A percentile compares a stretch with the other conserved stretches of the same genome.
Conservation (phyloP, 257 asterid species). For the Penstemon eatonii region DNA sequence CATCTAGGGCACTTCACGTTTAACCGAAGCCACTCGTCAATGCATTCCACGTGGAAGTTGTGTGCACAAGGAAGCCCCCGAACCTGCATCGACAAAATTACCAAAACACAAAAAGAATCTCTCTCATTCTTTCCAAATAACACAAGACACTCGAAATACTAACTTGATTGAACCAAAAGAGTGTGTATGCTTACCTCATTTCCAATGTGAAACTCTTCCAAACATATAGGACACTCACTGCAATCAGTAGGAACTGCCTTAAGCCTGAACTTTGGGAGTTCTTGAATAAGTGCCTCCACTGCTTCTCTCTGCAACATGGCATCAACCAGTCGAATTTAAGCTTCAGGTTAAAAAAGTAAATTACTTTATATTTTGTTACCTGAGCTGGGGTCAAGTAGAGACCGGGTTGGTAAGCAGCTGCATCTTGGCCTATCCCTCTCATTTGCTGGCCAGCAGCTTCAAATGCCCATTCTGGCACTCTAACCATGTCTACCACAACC, state of each 20-base stretch:
- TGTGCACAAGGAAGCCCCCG: constrained; percentile 99
- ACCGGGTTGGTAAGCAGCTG: constrained; percentile 86
- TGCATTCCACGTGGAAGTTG: constrained; percentile 95
- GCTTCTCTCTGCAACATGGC: constrained; percentile 71
- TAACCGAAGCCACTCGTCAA: constrained; percentile 93
- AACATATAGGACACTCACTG: constrained; percentile 93
- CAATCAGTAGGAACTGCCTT: constrained; percentile 95
- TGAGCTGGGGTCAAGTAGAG: constrained; percentile 88
- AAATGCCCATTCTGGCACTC: constrained; percentile 97
- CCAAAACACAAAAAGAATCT: neutral
- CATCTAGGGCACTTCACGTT: constrained; percentile 96
- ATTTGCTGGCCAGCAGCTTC: constrained; percentile 98
- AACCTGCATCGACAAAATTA: constrained; percentile 51
- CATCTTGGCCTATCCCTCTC: constrained; percentile 96
- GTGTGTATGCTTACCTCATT: constrained; percentile 59
- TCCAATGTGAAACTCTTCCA: constrained; percentile 90
- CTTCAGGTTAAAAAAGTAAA: neutral
- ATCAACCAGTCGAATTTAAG: neutral
- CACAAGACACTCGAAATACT: neutral
- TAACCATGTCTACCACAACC: constrained; percentile 91
- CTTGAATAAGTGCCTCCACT: constrained; percentile 94
- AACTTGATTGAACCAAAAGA: constrained; percentile 8
- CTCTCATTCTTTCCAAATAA: neutral
- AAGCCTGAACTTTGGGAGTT: constrained; percentile 84
- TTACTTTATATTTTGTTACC: constrained; percentile 41